Conservation (phyloP, 2,329 filamentous ascomycete genomes). For the Aspergillus intermedius region DNA sequence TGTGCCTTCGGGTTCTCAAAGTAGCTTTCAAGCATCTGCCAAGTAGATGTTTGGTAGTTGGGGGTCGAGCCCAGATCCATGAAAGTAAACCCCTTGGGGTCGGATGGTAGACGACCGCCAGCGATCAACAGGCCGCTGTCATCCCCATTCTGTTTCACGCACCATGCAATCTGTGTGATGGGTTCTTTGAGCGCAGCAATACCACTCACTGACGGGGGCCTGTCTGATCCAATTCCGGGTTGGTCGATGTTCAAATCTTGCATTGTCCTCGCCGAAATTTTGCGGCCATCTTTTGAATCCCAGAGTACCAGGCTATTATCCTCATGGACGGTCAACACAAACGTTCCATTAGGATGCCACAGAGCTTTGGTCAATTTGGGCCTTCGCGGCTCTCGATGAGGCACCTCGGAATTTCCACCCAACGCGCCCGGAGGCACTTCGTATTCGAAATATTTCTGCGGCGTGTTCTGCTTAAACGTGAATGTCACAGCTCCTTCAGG, state of each 20-base stretch:
- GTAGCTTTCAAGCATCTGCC: slow-evolving; percentile 73
- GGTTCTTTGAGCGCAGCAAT: slow-evolving; percentile 62
- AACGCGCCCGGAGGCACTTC: slow-evolving; percentile 72
- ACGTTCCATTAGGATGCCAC: slow-evolving; percentile 94
- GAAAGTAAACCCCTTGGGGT: slow-evolving; percentile 74
- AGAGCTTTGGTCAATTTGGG: slow-evolving; percentile 75
- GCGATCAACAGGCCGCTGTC: slow-evolving; percentile 84
- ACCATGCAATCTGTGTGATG: slow-evolving; percentile 78
- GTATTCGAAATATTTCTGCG: slow-evolving; percentile 76
- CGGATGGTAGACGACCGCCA: slow-evolving; percentile 65
- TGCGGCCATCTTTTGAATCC: slow-evolving; percentile 81
- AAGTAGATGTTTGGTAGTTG: slow-evolving; percentile 83
- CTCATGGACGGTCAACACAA: slow-evolving; percentile 78
- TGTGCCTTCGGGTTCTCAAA: slow-evolving; percentile 69
- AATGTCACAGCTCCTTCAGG: slow-evolving; percentile 80
- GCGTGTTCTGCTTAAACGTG: slow-evolving; percentile 85
- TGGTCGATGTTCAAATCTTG: slow-evolving; percentile 67
- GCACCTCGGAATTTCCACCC: slow-evolving; percentile 63
- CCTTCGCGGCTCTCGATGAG: slow-evolving; percentile 56
- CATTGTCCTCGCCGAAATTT: slow-evolving; percentile 77
- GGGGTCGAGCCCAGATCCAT: slow-evolving; percentile 85
- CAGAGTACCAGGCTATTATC: slow-evolving; percentile 90
- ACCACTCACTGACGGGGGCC: slow-evolving; percentile 39
- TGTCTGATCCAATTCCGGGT: slow-evolving; percentile 45
- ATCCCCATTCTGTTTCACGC: slow-evolving; percentile 86